phyloP scores from a whole-genome alignment of 257 asterid species.

The Eucommia ulmoides region DNA sequence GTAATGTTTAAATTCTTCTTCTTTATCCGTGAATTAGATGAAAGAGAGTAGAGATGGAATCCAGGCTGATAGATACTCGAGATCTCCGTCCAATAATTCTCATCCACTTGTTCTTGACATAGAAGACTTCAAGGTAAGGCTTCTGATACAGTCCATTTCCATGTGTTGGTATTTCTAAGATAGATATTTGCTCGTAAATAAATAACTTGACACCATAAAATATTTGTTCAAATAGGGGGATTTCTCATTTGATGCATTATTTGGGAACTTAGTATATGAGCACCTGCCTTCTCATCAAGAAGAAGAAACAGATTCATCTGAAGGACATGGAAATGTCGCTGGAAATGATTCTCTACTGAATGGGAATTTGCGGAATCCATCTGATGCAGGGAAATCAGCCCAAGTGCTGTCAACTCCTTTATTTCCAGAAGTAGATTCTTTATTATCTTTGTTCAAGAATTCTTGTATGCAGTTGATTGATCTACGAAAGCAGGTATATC shows the following conservation, averaged over 20 bases:
- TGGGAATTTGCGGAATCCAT: slow-evolving; percentile 58
- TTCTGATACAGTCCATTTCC: too few relatives aligned
- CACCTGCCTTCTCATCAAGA: slow-evolving; percentile 80
- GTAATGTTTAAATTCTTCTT: too few relatives aligned
- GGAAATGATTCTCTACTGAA: slow-evolving; percentile 45
- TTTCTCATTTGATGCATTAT: slow-evolving; percentile 88
- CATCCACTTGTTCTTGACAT: slow-evolving; percentile 75
- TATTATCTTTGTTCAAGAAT: slow-evolving; percentile 71
- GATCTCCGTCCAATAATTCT: slow-evolving; percentile 30
- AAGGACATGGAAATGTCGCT: slow-evolving; percentile 39
- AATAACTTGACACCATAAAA: too few relatives aligned
- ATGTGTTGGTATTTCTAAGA: too few relatives aligned
- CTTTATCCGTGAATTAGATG: slow-evolving; percentile 35
- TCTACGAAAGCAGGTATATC: slow-evolving; percentile 69
- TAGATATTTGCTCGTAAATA: too few relatives aligned
- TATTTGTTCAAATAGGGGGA: too few relatives aligned
- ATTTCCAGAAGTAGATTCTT: slow-evolving; percentile 91
- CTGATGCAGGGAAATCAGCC: slow-evolving; percentile 52
- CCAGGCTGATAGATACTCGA: too few relatives aligned
- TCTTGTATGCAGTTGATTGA: slow-evolving; percentile 78
- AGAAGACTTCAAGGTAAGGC: slow-evolving; percentile 79
- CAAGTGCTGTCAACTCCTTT: too few relatives aligned
- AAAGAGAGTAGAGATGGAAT: slow-evolving; percentile 59
- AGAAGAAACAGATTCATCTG: slow-evolving; percentile 54
- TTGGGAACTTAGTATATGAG: slow-evolving; percentile 81